Evolutionary conservation across 177 flowering plant genomes (phyloP), one percentile per base, ranked within the genome.

Genomic region (Vitis hybrid): DNA sequence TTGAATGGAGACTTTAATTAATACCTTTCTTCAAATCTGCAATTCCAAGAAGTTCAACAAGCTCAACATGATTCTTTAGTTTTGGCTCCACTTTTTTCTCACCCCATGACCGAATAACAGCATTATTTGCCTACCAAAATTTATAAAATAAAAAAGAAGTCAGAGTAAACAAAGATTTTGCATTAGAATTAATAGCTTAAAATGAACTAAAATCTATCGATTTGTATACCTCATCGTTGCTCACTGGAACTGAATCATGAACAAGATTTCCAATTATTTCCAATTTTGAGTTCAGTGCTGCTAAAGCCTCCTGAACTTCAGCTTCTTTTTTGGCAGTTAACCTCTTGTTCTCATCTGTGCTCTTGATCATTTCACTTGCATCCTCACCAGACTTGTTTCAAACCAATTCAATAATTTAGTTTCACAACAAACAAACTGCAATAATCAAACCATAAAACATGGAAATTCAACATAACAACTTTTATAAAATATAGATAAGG

Each of bases 31-130:
- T 82, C 51, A 79, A 14, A 81, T 95, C 99, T 8, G 98, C 99
- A 79, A 95, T 91, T 20, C 87, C 99, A 70, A 93, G 96, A 70
- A 89, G 91, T 77, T 95, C 94, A 73, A 95, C 99, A 66, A 95
- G 99, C 58, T 95, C 97, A 56, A 93, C 99, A 74, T 95, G 99
- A 76, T 90, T 93, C 71, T 76, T 87, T 61, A 95, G 78, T 52
- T 86, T 86, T 3, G 81, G 79, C 71, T 85, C 98, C 59, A 48
- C 6, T 9, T 93, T 74, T 64, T 80, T 90, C 75, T 87, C 91
- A 9, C 98, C 99, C 92, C 97, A 91, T 4, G 84, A 32, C 65
- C 93, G 85, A 70, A 88, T 64, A 3, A 95, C 76, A 2, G 72
- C 81, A 85, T 95, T 95, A 77, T 93, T 87, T n/a, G 81, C 94